Base-by-base conservation (phyloP, 495 filamentous ascomycete genomes). In the Penicillium cinerascens region DNA sequence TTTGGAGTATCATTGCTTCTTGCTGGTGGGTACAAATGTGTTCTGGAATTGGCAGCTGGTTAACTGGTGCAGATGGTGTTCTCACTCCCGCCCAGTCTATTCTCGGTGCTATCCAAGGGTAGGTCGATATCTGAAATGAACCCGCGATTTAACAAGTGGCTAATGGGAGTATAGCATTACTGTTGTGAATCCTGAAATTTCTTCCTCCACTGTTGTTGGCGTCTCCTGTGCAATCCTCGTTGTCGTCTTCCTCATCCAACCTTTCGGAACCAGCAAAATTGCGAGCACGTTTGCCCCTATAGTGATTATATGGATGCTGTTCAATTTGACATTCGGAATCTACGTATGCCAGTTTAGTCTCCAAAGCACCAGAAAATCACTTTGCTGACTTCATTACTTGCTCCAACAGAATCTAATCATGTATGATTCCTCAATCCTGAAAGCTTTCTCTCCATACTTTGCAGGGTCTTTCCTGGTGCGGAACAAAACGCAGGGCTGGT, bases 1-100 rank as follows among this genome's bases (percentile, higher is more conserved):
- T 67, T 88, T 36, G 85, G 83, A 2, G 87, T 89, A 0, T 81
- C 81, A 6, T 74, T 89, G 70, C 78, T 88, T 49, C 81, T 88
- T 54, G 75, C 48, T 59, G 86, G 89, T 63, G 88, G 70, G 87
- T 15, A 23, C 6, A 16, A 15, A 6, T 16, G 1, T 9, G 0
- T 38, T 9, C 33, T n/a, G 1, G 5, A 9, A 29, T 6, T 29
- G 4, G 11, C 11, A 6, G 11, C 7, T 6, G 26, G 7, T 11
- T 4, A 10, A 8, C n/a, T 13, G 10, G 6, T 39, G 4, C 9
- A 49, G 47, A 49, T 42, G 47, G 47, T 7, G 39, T 49, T 23
- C 16, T 49, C 1, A 49, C 47, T 26, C 47, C 47, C 7, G 47
- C 47, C 1, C 47, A 49, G 39, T 49, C 47, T 4, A 49, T 49